phyloP scores from a whole-genome alignment of 192 early-diverging fungal species.

The Oehlia diaphana region DNA sequence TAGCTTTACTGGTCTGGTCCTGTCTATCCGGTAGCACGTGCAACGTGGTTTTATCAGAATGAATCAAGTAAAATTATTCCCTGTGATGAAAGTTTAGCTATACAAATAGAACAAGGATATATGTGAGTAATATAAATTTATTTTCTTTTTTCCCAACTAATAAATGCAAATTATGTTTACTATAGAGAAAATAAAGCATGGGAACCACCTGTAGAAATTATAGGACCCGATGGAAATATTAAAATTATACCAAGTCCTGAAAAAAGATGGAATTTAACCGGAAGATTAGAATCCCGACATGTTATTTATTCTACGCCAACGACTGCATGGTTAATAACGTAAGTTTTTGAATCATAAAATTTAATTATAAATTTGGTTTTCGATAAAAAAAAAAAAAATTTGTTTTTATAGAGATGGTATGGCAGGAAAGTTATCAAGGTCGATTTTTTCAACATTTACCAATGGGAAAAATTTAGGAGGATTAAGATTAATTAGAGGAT shows the following conservation, averaged over 20 bases:
- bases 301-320: constrained; percentile 66
- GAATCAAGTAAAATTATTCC: constrained; percentile 69
- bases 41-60: constrained; percentile 77
- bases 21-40: constrained; percentile 76
- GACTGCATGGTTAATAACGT: constrained; percentile 56
- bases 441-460: constrained; percentile 62
- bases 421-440: constrained; percentile 59
- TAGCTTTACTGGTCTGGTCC: constrained; percentile 83
- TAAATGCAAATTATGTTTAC: neutral
- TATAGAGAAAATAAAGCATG: constrained; percentile 60
- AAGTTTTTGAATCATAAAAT: neutral
- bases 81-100: constrained; percentile 77
- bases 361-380: neutral
- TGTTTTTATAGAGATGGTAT: constrained; percentile 54
- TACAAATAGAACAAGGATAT: constrained; percentile 84
- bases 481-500: constrained; percentile 69
- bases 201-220: constrained; percentile 33
- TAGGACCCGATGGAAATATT: constrained; percentile 31
- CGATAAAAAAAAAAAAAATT: neutral
- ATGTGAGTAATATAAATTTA: constrained; percentile 34
- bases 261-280: constrained; percentile 75
- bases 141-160: neutral
- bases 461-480: constrained; percentile 63
- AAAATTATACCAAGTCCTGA: constrained; percentile 27
- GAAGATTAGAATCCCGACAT: constrained; percentile 74